A percentile compares a stretch with the other conserved stretches of the same genome.
Conservation (phyloP, 495 filamentous ascomycete species). For the Aspergillus carlsbadensis region DNA sequence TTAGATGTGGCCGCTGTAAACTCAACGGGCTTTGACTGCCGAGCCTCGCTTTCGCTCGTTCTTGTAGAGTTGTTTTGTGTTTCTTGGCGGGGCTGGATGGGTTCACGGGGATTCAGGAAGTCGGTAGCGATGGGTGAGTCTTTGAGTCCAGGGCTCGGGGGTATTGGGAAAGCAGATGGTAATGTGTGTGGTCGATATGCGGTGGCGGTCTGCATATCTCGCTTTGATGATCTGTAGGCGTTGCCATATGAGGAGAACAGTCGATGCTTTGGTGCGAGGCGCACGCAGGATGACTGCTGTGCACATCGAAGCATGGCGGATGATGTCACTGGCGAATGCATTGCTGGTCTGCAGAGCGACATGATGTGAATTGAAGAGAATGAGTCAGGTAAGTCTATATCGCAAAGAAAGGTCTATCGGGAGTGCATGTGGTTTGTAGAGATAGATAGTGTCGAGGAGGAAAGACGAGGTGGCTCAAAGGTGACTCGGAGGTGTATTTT, state of each 20-base stretch:
- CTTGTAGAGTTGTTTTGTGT: constrained; percentile 22
- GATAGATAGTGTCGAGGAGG: constrained; percentile 9
- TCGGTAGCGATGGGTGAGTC: constrained; percentile 69
- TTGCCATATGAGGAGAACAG: constrained; percentile 63
- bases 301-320: constrained; percentile 53
- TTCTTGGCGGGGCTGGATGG: constrained; percentile 20
- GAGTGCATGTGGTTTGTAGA: constrained; percentile 12
- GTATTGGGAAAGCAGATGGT: constrained; percentile 59
- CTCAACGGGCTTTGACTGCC: constrained; percentile 49
- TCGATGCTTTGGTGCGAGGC: constrained; percentile 55
- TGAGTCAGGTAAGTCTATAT: constrained; percentile 8
- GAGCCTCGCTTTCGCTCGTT: constrained; percentile 63
- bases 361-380: constrained; percentile 20
- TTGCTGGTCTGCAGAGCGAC: constrained; percentile 36
- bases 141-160: constrained; percentile 62
- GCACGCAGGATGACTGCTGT: constrained; percentile 41
- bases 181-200: constrained; percentile 76
- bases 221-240: constrained; percentile 52
- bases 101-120: constrained; percentile 27
- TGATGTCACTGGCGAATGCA: constrained; percentile 50
- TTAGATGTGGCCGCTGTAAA: constrained; percentile 37
- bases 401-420: background rate
- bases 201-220: constrained; percentile 69
- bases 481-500: constrained; percentile 21
- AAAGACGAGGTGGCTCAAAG: constrained; percentile 9